Evolutionary conservation across 805 yeast species (phyloP).

Genomic region (Saccharomycopsis vini): DNA sequence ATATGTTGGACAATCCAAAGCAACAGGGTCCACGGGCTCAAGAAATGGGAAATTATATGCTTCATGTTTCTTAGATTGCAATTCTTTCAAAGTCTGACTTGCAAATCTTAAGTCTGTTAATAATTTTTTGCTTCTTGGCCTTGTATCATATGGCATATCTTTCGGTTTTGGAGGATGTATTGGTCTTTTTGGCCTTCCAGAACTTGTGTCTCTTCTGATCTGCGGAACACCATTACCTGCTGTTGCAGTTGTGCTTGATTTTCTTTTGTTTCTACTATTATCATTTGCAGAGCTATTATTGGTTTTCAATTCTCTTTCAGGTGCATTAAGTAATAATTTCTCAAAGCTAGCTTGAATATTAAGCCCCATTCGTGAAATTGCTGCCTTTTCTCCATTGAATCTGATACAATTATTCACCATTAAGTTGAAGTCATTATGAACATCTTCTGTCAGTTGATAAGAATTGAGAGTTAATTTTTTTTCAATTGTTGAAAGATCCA

Average conservation of each 20-base stretch:
- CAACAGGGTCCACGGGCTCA: constrained; percentile 92
- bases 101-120: constrained; percentile 87
- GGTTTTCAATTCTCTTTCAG: constrained; percentile 40
- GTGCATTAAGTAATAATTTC: constrained; percentile 87
- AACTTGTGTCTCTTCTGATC: constrained; percentile 60
- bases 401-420: constrained; percentile 76
- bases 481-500: constrained; percentile 91
- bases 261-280: constrained; percentile 18
- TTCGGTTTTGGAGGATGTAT: constrained; percentile 95
- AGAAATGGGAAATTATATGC: constrained; percentile 82
- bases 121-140: constrained; percentile 79
- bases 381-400: constrained; percentile 79
- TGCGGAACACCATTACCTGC: constrained; percentile 43
- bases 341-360: constrained; percentile 87
- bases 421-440: constrained; percentile 69
- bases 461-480: constrained; percentile 61
- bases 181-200: constrained; percentile 88
- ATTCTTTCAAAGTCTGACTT: constrained; percentile 71
- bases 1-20: constrained; percentile 86
- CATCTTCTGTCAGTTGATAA: constrained; percentile 60
- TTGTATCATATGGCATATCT: constrained; percentile 82
- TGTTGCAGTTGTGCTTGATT: constrained; percentile 19
- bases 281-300: constrained; percentile 12
- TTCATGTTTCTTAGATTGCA: constrained; percentile 75
- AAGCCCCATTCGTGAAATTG: constrained; percentile 85